phyloP scores from a whole-genome alignment of 768 basidiomycete species.

The Trametes sanguinea region DNA sequence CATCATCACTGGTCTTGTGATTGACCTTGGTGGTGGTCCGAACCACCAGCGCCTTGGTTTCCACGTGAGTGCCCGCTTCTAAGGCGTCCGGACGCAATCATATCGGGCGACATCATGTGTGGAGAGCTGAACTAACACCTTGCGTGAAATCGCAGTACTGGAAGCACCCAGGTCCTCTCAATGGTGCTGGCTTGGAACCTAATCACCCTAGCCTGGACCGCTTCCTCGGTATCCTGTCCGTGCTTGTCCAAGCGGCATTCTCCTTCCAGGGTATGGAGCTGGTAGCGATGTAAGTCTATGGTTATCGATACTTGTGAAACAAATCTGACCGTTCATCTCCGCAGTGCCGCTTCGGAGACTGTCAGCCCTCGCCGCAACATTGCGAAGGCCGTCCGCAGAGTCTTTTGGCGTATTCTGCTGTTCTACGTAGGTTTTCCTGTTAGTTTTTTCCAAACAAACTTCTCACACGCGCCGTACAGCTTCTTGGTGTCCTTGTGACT shows the following conservation, averaged over 20 bases:
- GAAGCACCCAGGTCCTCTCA: conserved; percentile 67
- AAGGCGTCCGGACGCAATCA: conserved; percentile 12
- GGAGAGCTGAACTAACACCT: background rate
- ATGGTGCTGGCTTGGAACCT: conserved; percentile 35
- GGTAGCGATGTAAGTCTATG: conserved; percentile 58
- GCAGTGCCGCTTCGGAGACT: conserved; percentile 74
- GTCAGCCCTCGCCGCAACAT: conserved; percentile 80
- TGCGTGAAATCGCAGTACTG: conserved; percentile 47
- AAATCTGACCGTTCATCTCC: background rate
- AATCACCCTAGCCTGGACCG: conserved; percentile 38
- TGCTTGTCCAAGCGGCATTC: conserved; percentile 62
- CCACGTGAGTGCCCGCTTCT: conserved; percentile 45
- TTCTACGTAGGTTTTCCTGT: conserved; percentile 58
- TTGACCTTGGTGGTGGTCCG: conserved; percentile 81
- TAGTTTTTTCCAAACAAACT: background rate
- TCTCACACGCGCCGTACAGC: conserved; percentile 34
- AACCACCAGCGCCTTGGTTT: conserved; percentile 66
- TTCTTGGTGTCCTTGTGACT: conserved; percentile 70
- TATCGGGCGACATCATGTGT: background rate
- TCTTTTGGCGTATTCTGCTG: conserved; percentile 78
- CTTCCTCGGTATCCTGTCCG: conserved; percentile 44
- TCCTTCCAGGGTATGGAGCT: conserved; percentile 80
- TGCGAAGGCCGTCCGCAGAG: conserved; percentile 69
- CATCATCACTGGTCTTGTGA: conserved; percentile 61
- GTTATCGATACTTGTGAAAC: conserved; percentile 20